Conservation (phyloP, 2,329 filamentous ascomycete genomes). For the Aspergillus proliferans region DNA sequence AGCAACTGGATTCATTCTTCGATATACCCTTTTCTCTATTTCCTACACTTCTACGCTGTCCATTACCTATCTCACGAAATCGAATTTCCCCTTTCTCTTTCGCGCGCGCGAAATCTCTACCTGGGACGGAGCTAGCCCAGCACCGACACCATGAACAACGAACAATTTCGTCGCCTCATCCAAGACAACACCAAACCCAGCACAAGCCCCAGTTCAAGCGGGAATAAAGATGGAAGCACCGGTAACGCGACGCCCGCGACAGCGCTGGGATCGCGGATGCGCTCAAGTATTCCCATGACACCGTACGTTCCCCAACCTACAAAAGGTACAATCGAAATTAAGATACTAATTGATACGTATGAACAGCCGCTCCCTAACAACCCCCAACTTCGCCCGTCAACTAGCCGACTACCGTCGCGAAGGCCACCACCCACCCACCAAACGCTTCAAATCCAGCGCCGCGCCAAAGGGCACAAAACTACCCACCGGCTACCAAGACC, state of each 20-base stretch:
- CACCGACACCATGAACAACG: slow-evolving; percentile 71
- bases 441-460: slow-evolving; percentile 67
- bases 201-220: slow-evolving; percentile 12
- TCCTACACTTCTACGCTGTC: no score
- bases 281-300: slow-evolving; percentile 86
- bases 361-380: slow-evolving; percentile 58
- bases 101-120: no score
- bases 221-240: slow-evolving; percentile 19
- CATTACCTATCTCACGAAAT: no score
- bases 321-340: neutral
- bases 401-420: slow-evolving; percentile 66
- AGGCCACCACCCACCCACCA: slow-evolving; percentile 50
- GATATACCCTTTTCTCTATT: no score
- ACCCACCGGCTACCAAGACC: slow-evolving; percentile 75
- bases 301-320: slow-evolving; percentile 53
- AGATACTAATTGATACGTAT: slow-evolving; percentile 4
- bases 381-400: slow-evolving; percentile 74
- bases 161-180: slow-evolving; percentile 81
- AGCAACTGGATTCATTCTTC: neutral
- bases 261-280: slow-evolving; percentile 68
- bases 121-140: neutral
- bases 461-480: slow-evolving; percentile 79
- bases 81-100: no score
- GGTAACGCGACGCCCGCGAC: slow-evolving; percentile 44
- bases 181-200: slow-evolving; percentile 42